Base-by-base conservation (phyloP, 139 green algal genomes). In the Chlorella ohadii region DNA sequence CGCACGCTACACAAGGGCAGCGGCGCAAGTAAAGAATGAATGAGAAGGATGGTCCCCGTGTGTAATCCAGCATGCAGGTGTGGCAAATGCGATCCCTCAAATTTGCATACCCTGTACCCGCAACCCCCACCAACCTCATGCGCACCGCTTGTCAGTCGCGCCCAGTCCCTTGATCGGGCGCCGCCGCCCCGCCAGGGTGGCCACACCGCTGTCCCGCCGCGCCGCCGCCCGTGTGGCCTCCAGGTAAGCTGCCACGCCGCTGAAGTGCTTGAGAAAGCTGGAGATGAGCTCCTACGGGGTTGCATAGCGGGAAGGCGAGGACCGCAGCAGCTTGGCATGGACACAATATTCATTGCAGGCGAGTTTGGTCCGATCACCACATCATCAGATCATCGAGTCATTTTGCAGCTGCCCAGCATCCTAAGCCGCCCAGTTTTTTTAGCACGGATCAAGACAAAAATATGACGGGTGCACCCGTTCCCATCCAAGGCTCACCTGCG, bases 231-330 rank as follows among this genome's bases (percentile, higher is more conserved):
- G 70, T 5, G 56, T 47, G 27, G 33, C 6, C 39, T 80, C 77
- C 3, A 76, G 72, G 68, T 55, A 84, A 25, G n/a, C 36, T 0
- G 34, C 66, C 67, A 84, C 91, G 11, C 91, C 90, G 56, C 64
- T 65, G 81, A 94, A 94, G 39, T 79, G 44, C 28, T 71, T 27
- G 57, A 94, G 82, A 88, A 94, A 94, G 36, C 72, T 84, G 27
- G 74, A 22, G 63, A 92, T 91, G 31, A 94, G 85, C 23, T 38
- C 44, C 66, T 89, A 80, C 44, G n/a, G n/a, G n/a, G 9, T 51
- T 51, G 44, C 6, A 51, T 16, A 51, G n/a, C n/a, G n/a, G n/a
- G n/a, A n/a, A n/a, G n/a, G n/a, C n/a, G n/a, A n/a, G n/a, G n/a
- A n/a, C n/a, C n/a, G n/a, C n/a, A n/a, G n/a, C n/a, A n/a, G n/a